Evolutionary conservation across 2,329 filamentous ascomycete species (phyloP).

Genomic region (Colletotrichum chlorophyti): DNA sequence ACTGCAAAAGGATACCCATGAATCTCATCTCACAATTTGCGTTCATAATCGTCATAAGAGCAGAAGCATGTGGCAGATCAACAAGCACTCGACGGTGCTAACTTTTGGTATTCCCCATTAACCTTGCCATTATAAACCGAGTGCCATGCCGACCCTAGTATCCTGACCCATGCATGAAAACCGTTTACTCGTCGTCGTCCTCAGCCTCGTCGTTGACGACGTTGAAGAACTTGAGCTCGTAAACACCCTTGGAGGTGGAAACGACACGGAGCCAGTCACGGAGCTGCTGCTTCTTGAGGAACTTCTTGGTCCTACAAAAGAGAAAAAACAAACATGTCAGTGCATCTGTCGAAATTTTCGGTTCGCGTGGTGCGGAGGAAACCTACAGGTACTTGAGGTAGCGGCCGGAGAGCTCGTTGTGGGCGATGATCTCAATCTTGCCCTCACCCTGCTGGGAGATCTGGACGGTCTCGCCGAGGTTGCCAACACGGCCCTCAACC

Average conservation of each 20-base stretch:
- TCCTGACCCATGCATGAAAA: constrained; percentile 18
- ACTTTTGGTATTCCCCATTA: constrained; percentile 30
- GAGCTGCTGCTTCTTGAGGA: constrained; percentile 99
- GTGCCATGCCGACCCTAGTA: constrained; percentile 29
- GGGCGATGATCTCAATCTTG: constrained; percentile 97
- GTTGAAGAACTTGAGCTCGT: constrained; percentile 99
- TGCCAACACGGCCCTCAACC: constrained; percentile 97
- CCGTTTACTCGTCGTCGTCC: constrained; percentile 92
- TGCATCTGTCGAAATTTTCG: no score
- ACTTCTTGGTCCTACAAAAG: constrained; percentile 91
- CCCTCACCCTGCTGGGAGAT: constrained; percentile 93
- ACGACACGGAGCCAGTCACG: constrained; percentile 99
- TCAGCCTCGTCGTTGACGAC: constrained; percentile 98
- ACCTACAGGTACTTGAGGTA: constrained; percentile 99
- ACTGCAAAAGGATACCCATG: constrained; percentile 21
- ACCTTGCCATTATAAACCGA: constrained; percentile 25
- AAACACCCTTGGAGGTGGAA: constrained; percentile 96
- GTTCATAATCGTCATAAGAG: neutral
- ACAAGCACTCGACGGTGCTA: constrained; percentile 30
- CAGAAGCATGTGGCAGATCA: constrained; percentile 25
- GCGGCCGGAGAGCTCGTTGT: constrained; percentile 97
- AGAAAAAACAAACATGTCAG: constrained; percentile 7
- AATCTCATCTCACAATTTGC: constrained; percentile 10
- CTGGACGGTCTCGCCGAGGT: constrained; percentile 92
- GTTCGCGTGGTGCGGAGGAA: no score